Percentiles rank a stretch among this genome's conserved stretches.
phyloP scores from a whole-genome alignment of 305 asterid species.

The Withania somnifera region DNA sequence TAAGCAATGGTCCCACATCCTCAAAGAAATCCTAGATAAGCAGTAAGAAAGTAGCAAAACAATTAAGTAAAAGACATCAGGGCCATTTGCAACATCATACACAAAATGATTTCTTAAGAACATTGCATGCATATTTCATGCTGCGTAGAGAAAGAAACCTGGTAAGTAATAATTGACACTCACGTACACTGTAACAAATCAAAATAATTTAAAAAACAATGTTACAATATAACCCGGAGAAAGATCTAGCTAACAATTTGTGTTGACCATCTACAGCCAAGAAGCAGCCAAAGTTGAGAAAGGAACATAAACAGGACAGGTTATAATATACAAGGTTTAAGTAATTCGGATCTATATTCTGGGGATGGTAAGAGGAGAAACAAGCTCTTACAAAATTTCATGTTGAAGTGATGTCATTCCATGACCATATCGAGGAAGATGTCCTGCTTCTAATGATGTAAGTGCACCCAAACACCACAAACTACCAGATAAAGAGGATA shows the following conservation, averaged over 20 bases:
- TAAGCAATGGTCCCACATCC: slow-evolving; percentile 90
- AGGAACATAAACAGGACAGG: neutral
- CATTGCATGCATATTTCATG: neutral
- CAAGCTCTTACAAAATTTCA: neutral
- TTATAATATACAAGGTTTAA: neutral
- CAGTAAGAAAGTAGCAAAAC: slow-evolving; percentile 7
- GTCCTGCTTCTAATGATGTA: neutral
- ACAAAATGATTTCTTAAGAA: neutral
- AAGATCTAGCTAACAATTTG: neutral
- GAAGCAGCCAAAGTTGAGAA: neutral
- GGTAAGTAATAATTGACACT: neutral
- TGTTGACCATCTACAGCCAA: neutral
- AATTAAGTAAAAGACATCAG: slow-evolving; percentile 3
- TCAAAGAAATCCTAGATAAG: slow-evolving; percentile 80
- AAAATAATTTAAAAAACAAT: neutral
- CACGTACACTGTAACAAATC: neutral
- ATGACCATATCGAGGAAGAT: neutral
- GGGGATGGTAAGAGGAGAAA: neutral
- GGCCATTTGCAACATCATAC: neutral
- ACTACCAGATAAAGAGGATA: neutral
- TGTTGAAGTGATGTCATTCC: neutral
- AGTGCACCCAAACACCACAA: neutral
- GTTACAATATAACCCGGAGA: neutral
- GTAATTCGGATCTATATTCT: neutral
- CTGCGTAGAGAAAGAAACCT: neutral